These are phyloP conservation scores for Coemansia sp. DNA, from an alignment of 192 early-diverging fungal species.

Conservation along the genomic window DNA sequence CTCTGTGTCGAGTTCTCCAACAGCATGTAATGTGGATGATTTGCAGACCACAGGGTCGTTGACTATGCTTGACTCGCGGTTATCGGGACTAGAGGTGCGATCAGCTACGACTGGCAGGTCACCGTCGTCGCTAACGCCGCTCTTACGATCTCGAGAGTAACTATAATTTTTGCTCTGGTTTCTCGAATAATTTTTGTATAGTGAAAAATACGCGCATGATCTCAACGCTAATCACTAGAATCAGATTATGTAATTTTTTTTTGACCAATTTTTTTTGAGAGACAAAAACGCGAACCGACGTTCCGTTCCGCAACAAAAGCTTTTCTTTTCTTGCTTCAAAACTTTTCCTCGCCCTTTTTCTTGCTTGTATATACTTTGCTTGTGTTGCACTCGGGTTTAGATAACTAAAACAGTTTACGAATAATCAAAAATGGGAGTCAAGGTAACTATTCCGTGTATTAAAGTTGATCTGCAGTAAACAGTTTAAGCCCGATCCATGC, in stretches of 20 bases:
- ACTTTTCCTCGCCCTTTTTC: neutral
- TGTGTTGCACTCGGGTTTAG: neutral
- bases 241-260: neutral
- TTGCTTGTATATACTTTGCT: neutral
- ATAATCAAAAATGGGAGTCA: neutral
- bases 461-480: neutral
- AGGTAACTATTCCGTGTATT: neutral
- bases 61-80: too few species aligned
- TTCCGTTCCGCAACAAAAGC: neutral
- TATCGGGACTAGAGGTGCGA: too few species aligned
- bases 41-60: too few species aligned
- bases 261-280: neutral
- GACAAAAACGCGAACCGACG: neutral
- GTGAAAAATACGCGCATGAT: neutral
- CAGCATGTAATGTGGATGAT: neutral
- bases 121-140: too few species aligned
- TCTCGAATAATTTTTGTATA: too few species aligned
- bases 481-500: neutral
- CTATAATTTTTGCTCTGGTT: too few species aligned
- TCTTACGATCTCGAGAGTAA: too few species aligned
- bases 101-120: too few species aligned
- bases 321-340: neutral
- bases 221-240: neutral
- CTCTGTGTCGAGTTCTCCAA: conserved; percentile 2
- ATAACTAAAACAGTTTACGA: neutral